These are phyloP conservation scores for Anthracocystis walkeri DNA, from an alignment of 1,284 basidiomycete genomes.

Conservation along the genomic window DNA sequence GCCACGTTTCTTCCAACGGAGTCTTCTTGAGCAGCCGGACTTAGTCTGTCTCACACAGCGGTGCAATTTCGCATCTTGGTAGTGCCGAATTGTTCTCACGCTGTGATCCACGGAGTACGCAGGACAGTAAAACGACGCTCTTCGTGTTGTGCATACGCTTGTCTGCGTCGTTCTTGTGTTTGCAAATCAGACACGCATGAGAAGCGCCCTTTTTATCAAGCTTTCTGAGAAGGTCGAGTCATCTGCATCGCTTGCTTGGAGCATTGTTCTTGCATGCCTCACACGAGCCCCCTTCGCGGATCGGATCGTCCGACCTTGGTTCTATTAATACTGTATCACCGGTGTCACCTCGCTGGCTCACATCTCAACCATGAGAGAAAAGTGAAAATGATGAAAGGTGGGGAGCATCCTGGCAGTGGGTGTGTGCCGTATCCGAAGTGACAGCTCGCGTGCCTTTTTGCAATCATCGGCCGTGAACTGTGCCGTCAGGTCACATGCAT, in stretches of 20 bases:
- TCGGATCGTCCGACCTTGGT: too few species aligned
- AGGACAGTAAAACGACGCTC: not conserved
- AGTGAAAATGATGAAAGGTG: not conserved
- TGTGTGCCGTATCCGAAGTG: not conserved
- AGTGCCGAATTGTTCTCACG: not conserved
- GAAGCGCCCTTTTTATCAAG: not conserved
- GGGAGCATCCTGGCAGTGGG: not conserved
- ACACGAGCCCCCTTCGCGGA: not conserved
- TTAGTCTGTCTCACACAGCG: not conserved
- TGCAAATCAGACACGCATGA: not conserved
- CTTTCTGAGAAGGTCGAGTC: slow-evolving; percentile 27
- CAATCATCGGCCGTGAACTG: not conserved
- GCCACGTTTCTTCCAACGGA: slow-evolving; percentile 14
- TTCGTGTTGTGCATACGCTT: not conserved
- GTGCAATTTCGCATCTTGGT: not conserved
- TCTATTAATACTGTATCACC: too few species aligned
- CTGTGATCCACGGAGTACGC: slow-evolving; percentile 4
- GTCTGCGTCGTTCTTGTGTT: not conserved
- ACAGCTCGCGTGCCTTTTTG: slow-evolving; percentile 1
- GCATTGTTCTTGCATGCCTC: slow-evolving; percentile 2
- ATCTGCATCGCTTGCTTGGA: not conserved
- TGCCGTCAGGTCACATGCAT: slow-evolving; percentile 3
- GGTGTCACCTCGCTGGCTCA: too few species aligned
- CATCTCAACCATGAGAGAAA: not conserved
- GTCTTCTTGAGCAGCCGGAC: slow-evolving; percentile 3